Conservation (phyloP, 805 yeast genomes). For the Wickerhamomyces alni region DNA sequence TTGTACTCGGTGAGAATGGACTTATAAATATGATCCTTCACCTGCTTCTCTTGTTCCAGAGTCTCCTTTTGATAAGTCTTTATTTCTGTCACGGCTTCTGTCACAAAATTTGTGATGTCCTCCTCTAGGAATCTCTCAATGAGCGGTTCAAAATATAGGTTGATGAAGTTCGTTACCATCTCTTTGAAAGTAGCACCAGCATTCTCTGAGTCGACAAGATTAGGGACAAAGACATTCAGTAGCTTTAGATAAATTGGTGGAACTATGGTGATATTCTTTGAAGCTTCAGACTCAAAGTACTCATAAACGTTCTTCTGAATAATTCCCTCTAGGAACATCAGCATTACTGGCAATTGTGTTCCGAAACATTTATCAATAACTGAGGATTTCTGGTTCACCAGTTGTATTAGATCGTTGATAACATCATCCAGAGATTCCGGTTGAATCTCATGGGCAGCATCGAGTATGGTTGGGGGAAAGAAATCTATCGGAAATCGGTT, state of each 20-base stretch:
- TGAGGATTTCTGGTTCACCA: slow-evolving; percentile 29
- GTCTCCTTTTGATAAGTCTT: slow-evolving; percentile 20
- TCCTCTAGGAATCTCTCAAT: slow-evolving; percentile 28
- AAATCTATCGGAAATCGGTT: slow-evolving; percentile 27
- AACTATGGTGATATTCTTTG: slow-evolving; percentile 22
- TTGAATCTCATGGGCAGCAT: slow-evolving; percentile 17
- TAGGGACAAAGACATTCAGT: slow-evolving; percentile 26
- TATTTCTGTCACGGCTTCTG: slow-evolving; percentile 21
- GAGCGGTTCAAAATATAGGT: slow-evolving; percentile 31
- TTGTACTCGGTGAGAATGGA: slow-evolving; percentile 33
- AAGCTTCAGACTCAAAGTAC: slow-evolving; percentile 21
- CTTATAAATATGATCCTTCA: slow-evolving; percentile 37
- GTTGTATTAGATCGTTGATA: slow-evolving; percentile 22
- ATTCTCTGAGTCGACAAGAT: slow-evolving; percentile 30
- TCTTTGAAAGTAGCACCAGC: slow-evolving; percentile 29
- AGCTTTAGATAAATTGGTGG: slow-evolving; percentile 28
- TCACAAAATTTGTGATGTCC: slow-evolving; percentile 25
- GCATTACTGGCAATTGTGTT: slow-evolving; percentile 32
- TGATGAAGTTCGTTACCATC: slow-evolving; percentile 26
- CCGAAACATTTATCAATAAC: slow-evolving; percentile 34
- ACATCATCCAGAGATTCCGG: slow-evolving; percentile 19
- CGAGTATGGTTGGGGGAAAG: slow-evolving; percentile 23
- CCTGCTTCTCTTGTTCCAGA: slow-evolving; percentile 28
- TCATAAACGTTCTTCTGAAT: slow-evolving; percentile 29
- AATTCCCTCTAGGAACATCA: slow-evolving; percentile 31